These are phyloP conservation scores for Aspergillus unguis DNA, from an alignment of 2,329 filamentous ascomycete genomes.

Conservation along the genomic window DNA sequence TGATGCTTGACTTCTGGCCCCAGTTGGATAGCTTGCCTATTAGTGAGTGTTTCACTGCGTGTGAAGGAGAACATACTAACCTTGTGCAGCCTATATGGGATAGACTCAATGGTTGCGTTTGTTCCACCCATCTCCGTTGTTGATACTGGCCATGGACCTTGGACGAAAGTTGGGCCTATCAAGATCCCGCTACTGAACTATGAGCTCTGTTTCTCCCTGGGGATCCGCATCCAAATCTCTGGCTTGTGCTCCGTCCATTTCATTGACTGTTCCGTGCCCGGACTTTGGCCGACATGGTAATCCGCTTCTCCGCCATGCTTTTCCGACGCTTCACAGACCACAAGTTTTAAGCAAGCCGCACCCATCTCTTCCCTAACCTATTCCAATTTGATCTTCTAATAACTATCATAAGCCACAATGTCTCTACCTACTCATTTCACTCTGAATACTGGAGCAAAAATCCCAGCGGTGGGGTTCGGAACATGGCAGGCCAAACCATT, in stretches of 20 bases:
- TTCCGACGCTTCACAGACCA: slow-evolving; percentile 4
- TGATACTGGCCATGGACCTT: too few species aligned
- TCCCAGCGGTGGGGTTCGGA: slow-evolving; percentile 66
- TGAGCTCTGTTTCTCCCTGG: too few species aligned
- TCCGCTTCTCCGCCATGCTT: slow-evolving; percentile 6
- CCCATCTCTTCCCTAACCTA: background rate
- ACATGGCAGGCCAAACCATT: slow-evolving; percentile 74
- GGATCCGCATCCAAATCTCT: too few species aligned
- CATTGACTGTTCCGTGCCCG: background rate
- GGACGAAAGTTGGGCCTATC: too few species aligned
- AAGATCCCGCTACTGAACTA: too few species aligned
- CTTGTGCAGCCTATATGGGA: slow-evolving; percentile 1
- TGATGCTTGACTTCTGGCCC: slow-evolving; percentile 26
- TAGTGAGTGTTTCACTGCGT: slow-evolving; percentile 10
- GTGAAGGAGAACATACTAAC: background rate
- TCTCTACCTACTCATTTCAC: slow-evolving; percentile 22
- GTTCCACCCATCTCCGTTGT: too few species aligned
- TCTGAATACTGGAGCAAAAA: slow-evolving; percentile 23
- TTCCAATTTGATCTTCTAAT: background rate
- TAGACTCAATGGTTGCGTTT: background rate
- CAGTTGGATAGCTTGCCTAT: slow-evolving; percentile 28
- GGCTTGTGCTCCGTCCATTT: too few species aligned
- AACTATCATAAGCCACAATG: background rate
- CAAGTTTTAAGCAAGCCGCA: slow-evolving; percentile 1
- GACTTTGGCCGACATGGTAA: background rate